phyloP scores from a whole-genome alignment of 1,284 basidiomycete species.

The Ustilago vetiveriae region DNA sequence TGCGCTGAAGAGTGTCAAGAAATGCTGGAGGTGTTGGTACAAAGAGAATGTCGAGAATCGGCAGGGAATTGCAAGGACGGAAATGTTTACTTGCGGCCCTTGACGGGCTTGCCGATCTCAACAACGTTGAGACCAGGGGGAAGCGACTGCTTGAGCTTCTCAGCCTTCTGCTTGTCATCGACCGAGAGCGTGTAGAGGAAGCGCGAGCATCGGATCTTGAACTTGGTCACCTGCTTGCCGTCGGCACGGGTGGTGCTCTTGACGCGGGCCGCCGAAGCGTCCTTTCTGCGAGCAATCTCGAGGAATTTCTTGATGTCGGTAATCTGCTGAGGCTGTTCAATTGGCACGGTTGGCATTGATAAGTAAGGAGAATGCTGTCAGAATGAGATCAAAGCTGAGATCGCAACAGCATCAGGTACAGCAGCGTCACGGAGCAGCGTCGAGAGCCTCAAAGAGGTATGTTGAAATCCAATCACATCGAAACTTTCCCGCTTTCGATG shows the following conservation, averaged over 20 bases:
- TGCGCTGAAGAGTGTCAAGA: neutral
- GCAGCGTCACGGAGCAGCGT: slow-evolving; percentile 1
- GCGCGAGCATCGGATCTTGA: slow-evolving; percentile 97
- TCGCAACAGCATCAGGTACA: no score
- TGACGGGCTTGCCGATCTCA: slow-evolving; percentile 53
- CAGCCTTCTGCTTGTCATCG: slow-evolving; percentile 96
- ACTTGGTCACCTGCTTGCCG: slow-evolving; percentile 83
- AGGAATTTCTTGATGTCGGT: slow-evolving; percentile 99
- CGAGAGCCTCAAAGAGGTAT: slow-evolving; percentile 3
- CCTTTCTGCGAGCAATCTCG: slow-evolving; percentile 85
- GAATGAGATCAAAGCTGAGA: neutral
- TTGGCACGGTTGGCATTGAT: no score
- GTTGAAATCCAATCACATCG: neutral
- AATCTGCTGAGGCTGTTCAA: slow-evolving; percentile 97
- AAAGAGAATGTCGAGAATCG: neutral
- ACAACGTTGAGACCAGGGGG: slow-evolving; percentile 76
- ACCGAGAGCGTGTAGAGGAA: slow-evolving; percentile 97
- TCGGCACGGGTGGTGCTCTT: slow-evolving; percentile 86
- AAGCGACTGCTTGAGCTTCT: slow-evolving; percentile 94
- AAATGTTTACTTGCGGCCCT: slow-evolving; percentile 53
- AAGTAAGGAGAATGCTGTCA: no score
- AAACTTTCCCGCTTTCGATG: no score
- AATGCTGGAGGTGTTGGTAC: slow-evolving; percentile 7
- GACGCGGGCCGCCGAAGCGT: slow-evolving; percentile 88
- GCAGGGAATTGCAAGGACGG: neutral